Evolutionary conservation across 2,329 filamentous ascomycete species (phyloP).

Genomic region (Exophiala calicioides): DNA sequence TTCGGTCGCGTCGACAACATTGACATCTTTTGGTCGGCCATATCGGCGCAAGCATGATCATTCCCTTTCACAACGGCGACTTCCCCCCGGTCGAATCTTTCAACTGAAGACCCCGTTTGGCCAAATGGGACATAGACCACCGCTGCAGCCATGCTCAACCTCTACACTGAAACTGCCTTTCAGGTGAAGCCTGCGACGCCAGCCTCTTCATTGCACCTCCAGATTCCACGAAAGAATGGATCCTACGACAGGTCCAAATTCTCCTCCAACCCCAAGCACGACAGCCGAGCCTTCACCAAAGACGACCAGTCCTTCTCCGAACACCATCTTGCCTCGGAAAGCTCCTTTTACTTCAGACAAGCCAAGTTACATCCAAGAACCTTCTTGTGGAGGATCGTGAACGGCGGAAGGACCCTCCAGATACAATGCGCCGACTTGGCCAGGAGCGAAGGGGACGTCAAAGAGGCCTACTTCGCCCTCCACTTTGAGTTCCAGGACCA

Average conservation of each 20-base stretch:
- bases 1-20: too few species aligned
- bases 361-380: slow-evolving; percentile 74
- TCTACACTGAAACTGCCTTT: slow-evolving; percentile 31
- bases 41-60: too few species aligned
- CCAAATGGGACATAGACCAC: slow-evolving; percentile 16
- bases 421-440: slow-evolving; percentile 80
- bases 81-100: too few species aligned
- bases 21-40: too few species aligned
- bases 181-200: slow-evolving; percentile 25
- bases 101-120: too few species aligned
- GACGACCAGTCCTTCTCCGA: slow-evolving; percentile 69
- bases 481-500: slow-evolving; percentile 73
- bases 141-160: slow-evolving; percentile 28
- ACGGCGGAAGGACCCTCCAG: slow-evolving; percentile 77
- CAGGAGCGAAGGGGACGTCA: slow-evolving; percentile 61
- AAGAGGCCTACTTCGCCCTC: slow-evolving; percentile 72
- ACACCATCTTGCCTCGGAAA: slow-evolving; percentile 72
- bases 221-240: slow-evolving; percentile 27
- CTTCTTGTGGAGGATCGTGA: slow-evolving; percentile 88
- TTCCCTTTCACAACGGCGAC: too few species aligned
- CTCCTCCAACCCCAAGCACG: slow-evolving; percentile 13
- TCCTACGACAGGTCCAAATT: slow-evolving; percentile 25
- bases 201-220: slow-evolving; percentile 17
- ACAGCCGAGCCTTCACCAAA: slow-evolving; percentile 9
- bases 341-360: slow-evolving; percentile 81